phyloP scores from a whole-genome alignment of 2,329 filamentous ascomycete species.

The Thermothelomyces thermophilus region DNA sequence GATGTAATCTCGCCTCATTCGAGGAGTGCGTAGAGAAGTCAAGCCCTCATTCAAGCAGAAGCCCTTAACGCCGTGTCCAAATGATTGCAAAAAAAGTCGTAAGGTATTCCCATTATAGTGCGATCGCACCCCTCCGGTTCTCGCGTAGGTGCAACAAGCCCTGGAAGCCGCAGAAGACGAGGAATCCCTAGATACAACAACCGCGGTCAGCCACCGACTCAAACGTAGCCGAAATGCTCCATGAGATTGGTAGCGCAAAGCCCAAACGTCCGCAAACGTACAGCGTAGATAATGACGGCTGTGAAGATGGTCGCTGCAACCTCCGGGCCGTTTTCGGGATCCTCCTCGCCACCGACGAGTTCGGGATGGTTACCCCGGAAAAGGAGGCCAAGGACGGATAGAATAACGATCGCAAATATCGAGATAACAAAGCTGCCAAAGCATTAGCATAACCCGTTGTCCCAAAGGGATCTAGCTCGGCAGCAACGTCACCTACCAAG shows the following conservation, averaged over 20 bases:
- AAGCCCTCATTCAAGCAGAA: slow-evolving; percentile 10
- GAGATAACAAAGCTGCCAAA: slow-evolving; percentile 62
- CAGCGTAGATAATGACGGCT: slow-evolving; percentile 81
- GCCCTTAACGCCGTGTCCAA: slow-evolving; percentile 19
- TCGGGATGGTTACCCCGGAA: slow-evolving; percentile 77
- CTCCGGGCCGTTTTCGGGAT: slow-evolving; percentile 65
- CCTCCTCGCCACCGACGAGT: slow-evolving; percentile 68
- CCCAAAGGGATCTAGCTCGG: not conserved
- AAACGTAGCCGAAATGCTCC: not conserved
- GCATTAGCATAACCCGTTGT: not conserved
- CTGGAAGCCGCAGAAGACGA: slow-evolving; percentile 86
- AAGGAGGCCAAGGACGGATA: slow-evolving; percentile 59
- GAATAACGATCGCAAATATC: slow-evolving; percentile 57
- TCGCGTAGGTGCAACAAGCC: slow-evolving; percentile 79
- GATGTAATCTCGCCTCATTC: slow-evolving; percentile 2
- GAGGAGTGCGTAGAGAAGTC: not conserved
- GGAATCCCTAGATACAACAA: slow-evolving; percentile 58
- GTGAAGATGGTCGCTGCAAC: slow-evolving; percentile 82
- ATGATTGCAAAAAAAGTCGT: slow-evolving; percentile 7
- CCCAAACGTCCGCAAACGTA: slow-evolving; percentile 45
- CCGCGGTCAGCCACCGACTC: slow-evolving; percentile 12
- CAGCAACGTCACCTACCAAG: slow-evolving; percentile 57
- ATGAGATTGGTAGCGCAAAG: not conserved
- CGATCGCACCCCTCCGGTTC: slow-evolving; percentile 58
- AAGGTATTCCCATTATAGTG: slow-evolving; percentile 19